Evolutionary conservation across 2,329 filamentous ascomycete species (phyloP).

Genomic region (Pseudogymnoascus sp.): DNA sequence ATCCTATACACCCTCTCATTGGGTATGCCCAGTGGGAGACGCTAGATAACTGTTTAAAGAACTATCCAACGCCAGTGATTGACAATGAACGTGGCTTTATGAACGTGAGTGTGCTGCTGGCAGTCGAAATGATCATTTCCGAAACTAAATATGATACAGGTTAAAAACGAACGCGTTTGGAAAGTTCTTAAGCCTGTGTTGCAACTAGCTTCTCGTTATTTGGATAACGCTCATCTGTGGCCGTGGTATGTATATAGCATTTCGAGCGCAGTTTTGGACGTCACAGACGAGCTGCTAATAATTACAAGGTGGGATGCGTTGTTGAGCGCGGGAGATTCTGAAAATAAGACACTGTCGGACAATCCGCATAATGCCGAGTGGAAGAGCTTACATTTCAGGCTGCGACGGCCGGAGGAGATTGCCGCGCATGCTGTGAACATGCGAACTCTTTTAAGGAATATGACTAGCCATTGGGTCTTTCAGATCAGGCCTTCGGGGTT

Average conservation of each 20-base stretch:
- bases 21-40: not conserved
- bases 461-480: not conserved
- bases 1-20: not conserved
- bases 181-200: not conserved
- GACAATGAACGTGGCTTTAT: not conserved
- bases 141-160: not conserved
- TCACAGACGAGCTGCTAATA: not conserved
- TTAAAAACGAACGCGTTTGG: not conserved
- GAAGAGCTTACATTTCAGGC: not conserved
- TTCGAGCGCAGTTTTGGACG: not conserved
- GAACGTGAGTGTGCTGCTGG: not conserved
- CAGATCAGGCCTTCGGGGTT: not conserved
- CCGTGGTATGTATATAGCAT: not conserved
- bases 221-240: constrained; percentile 1
- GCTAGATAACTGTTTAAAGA: not conserved
- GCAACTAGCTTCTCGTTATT: not conserved
- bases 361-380: not conserved
- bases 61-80: not conserved
- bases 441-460: not conserved
- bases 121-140: not conserved
- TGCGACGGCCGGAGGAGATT: not conserved
- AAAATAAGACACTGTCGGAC: not conserved
- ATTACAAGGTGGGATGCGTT: not conserved
- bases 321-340: not conserved
- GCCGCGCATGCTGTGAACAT: not conserved